These are phyloP conservation scores for Baorangia bicolor DNA, from an alignment of 768 basidiomycete species.

Conservation along the genomic window DNA sequence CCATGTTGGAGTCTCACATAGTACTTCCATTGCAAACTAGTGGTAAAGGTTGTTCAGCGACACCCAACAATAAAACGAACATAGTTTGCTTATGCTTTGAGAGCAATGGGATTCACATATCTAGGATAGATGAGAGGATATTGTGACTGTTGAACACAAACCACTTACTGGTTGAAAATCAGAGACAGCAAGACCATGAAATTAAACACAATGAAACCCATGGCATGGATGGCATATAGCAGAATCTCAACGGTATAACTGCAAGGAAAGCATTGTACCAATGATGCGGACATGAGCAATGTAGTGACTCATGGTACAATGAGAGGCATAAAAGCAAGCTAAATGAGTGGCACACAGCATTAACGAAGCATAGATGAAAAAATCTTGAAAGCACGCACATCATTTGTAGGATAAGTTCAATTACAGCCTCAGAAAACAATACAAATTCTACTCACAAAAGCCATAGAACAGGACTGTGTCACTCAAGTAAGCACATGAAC, in stretches of 20 bases:
- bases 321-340: conserved; percentile 43
- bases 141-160: conserved; percentile 20
- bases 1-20: conserved; percentile 31
- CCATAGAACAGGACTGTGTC: conserved; percentile 38
- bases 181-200: conserved; percentile 39
- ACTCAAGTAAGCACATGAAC: neutral
- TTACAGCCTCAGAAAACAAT: neutral
- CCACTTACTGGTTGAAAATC: conserved; percentile 44
- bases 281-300: neutral
- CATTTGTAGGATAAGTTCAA: conserved; percentile 19
- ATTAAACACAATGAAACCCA: conserved; percentile 39
- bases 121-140: conserved; percentile 17
- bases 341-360: neutral
- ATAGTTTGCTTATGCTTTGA: conserved; percentile 19
- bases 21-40: conserved; percentile 45
- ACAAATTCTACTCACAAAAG: conserved; percentile 29
- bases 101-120: conserved; percentile 39
- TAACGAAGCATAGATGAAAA: neutral
- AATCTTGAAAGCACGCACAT: conserved; percentile 25
- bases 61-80: neutral
- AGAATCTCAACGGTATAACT: conserved; percentile 45
- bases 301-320: conserved; percentile 32
- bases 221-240: conserved; percentile 40
- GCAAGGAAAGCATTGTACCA: neutral
- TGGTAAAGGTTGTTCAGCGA: neutral